Evolutionary conservation across 805 yeast genomes (phyloP).

Genomic region (Yarrowia deformans): DNA sequence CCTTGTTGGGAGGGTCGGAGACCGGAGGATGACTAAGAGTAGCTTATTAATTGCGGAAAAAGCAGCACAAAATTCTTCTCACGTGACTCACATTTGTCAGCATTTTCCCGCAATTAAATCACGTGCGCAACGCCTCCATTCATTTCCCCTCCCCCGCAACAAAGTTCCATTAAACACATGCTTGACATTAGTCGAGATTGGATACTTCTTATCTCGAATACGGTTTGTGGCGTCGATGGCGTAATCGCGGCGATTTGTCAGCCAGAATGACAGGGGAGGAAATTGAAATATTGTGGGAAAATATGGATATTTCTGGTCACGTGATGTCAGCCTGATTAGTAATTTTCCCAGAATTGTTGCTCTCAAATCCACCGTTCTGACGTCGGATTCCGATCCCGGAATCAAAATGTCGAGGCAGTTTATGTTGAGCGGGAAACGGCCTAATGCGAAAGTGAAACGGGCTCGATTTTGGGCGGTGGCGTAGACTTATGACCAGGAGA

Average conservation of each 20-base stretch:
- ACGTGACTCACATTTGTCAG: not conserved
- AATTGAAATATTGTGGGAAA: not conserved
- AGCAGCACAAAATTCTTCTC: not conserved
- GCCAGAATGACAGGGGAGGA: not conserved
- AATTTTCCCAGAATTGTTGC: not conserved
- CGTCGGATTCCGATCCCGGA: too few species aligned
- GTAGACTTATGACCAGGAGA: too few species aligned
- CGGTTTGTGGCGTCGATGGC: conserved; percentile 24
- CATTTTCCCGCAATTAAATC: not conserved
- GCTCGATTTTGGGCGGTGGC: too few species aligned
- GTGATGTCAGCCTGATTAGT: not conserved
- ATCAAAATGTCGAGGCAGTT: not conserved
- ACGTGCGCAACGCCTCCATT: not conserved
- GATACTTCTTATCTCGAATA: not conserved
- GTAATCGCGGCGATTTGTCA: not conserved
- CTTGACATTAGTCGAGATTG: conserved; percentile 1
- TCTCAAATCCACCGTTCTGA: too few species aligned
- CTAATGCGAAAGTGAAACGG: not conserved
- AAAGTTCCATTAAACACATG: conserved; percentile 23
- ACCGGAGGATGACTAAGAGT: not conserved
- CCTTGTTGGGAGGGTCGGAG: not conserved
- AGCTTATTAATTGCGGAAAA: not conserved
- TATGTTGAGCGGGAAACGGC: not conserved
- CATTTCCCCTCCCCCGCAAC: not conserved
- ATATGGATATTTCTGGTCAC: not conserved